phyloP scores from a whole-genome alignment of 768 basidiomycete genomes.

The Panellus pusillus region DNA sequence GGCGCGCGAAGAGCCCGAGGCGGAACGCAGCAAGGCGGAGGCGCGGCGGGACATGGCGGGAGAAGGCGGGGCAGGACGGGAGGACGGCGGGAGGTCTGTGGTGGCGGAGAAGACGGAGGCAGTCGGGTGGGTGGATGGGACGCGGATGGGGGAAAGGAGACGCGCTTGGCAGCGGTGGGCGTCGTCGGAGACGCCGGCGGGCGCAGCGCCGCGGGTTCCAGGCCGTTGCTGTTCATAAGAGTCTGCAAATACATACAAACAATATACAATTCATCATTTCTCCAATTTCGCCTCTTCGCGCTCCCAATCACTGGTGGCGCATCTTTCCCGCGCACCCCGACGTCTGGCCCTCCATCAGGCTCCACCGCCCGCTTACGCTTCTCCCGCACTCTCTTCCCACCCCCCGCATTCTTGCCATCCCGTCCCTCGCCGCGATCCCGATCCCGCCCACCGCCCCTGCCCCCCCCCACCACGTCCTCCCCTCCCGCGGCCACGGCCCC shows the following conservation, averaged over 20 bases:
- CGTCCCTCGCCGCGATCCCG: constrained; percentile 29
- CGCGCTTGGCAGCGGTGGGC: constrained; percentile 9
- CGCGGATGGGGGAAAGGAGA: constrained; percentile 13
- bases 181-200: neutral
- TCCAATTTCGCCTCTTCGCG: constrained; percentile 48
- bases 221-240: too few species aligned
- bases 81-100: constrained; percentile 36
- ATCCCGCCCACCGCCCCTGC: constrained; percentile 47
- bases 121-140: constrained; percentile 6
- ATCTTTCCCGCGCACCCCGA: constrained; percentile 60
- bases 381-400: constrained; percentile 46
- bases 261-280: neutral
- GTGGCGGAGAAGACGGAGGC: constrained; percentile 1
- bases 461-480: constrained; percentile 40
- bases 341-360: constrained; percentile 74
- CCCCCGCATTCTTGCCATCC: constrained; percentile 23
- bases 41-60: constrained; percentile 51
- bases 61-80: constrained; percentile 62
- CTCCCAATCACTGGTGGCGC: constrained; percentile 54
- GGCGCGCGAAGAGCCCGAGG: constrained; percentile 32
- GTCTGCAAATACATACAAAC: too few species aligned
- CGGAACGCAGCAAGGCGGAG: constrained; percentile 34
- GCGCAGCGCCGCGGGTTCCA: too few species aligned
- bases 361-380: constrained; percentile 79
- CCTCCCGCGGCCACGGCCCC: constrained; percentile 46